phyloP scores from a whole-genome alignment of 768 basidiomycete species.

The Coprinopsis sp. region DNA sequence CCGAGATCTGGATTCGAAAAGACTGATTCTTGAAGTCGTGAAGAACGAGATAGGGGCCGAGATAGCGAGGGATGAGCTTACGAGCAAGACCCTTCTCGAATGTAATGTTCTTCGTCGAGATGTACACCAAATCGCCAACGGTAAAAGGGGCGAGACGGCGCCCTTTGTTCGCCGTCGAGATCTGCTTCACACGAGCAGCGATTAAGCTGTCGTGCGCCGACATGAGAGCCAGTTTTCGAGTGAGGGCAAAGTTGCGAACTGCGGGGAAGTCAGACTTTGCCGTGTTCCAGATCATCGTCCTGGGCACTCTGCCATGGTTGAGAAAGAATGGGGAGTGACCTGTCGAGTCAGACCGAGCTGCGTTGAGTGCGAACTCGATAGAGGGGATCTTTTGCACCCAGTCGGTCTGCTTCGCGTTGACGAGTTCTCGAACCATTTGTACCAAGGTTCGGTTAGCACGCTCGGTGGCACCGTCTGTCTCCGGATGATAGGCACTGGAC shows the following conservation, averaged over 20 bases:
- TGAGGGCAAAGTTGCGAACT: slow-evolving; percentile 5
- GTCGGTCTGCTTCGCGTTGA: slow-evolving; percentile 9
- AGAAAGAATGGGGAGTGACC: slow-evolving; percentile 16
- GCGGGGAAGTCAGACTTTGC: slow-evolving; percentile 6
- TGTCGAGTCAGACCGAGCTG: slow-evolving; percentile 8
- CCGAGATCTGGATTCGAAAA: slow-evolving; percentile 11
- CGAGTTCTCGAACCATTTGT: slow-evolving; percentile 11
- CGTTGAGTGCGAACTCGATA: slow-evolving; percentile 10
- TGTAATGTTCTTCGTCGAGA: slow-evolving; percentile 12
- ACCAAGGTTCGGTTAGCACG: slow-evolving; percentile 25
- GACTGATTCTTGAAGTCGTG: slow-evolving; percentile 15
- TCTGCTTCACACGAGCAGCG: slow-evolving; percentile 23
- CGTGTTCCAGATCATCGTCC: slow-evolving; percentile 8
- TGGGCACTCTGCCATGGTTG: slow-evolving; percentile 10
- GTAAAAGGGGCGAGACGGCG: slow-evolving; percentile 8
- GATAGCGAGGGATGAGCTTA: slow-evolving; percentile 16
- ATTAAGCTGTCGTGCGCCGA: slow-evolving; percentile 27
- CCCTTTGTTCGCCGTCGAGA: slow-evolving; percentile 18
- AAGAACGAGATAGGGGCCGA: slow-evolving; percentile 18
- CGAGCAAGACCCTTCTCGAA: slow-evolving; percentile 8
- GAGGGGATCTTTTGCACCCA: slow-evolving; percentile 11
- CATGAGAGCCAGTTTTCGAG: slow-evolving; percentile 16
- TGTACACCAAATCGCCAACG: slow-evolving; percentile 10
- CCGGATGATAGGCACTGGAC: slow-evolving; percentile 27
- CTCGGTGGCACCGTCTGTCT: slow-evolving; percentile 34